Base-by-base conservation (phyloP, 345 rosid species). In the Pistacia integerrima region DNA sequence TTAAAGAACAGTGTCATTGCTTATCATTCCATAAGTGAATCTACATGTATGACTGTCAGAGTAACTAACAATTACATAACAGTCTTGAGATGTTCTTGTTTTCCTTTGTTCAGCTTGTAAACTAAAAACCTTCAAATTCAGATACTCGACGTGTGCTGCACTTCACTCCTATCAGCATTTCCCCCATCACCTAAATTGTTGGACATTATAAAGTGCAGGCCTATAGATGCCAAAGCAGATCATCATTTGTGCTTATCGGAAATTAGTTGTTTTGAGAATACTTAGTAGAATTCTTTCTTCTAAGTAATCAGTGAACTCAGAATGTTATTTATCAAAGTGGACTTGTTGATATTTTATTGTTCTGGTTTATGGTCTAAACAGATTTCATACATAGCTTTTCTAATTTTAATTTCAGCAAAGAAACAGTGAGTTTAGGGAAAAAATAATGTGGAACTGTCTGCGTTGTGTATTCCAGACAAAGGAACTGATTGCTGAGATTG, bases 401-500 rank as follows among this genome's bases (percentile, higher is more conserved):
- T 28, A 46, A 30, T 72, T 44, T 59, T 36, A 25, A 41, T 64
- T 59, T 36, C 57, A 25, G 65, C 25, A 20, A 18, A 56, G 11
- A 16, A 25, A 59, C 12, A 49, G 30, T 4, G 25, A 72, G 16
- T 72, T 48, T 72, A 28, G 58, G 58, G 25, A 46, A 20, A 56
- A 70, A 63, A 46, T 80, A 46, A 77, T 79, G 41, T 69, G 33
- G 38, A 58, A 66, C 36, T 44, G 14, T 8, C 36, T 44, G 14
- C 6, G 63, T 73, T 69, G 36, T 74, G 55, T 22, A 63, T 79
- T 80, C 78, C 89, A 89, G 97, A 82, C 98, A 9, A 90, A 87
- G 81, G 98, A 93, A 76, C 84, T 93, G 81, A 87, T 94, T 74
- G 61, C 89, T 0, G 97, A 94, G 88, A 91, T 93, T 11, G 98